These are phyloP conservation scores for Diphasiastrum complanatum DNA, from an alignment of 83 land plant species.

Conservation along the genomic window DNA sequence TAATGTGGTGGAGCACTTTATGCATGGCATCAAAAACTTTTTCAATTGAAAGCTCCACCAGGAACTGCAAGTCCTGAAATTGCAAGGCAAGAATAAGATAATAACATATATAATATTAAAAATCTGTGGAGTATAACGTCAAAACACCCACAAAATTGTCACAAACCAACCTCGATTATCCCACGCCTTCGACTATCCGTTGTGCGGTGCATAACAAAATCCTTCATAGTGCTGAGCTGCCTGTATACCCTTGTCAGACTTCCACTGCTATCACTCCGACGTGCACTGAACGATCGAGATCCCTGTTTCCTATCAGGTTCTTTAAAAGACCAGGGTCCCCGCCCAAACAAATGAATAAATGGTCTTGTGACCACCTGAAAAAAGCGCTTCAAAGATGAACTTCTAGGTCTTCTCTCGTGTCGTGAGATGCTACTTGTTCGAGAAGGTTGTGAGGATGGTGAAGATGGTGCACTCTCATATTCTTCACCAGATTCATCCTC, in stretches of 20 bases:
- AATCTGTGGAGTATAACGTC: not conserved
- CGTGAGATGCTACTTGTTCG: slow-evolving; percentile 35
- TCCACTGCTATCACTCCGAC: slow-evolving; percentile 24
- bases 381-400: slow-evolving; percentile 29
- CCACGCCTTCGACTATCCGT: slow-evolving; percentile 79
- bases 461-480: slow-evolving; percentile 46
- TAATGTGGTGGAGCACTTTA: slow-evolving; percentile 51
- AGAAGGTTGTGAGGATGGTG: slow-evolving; percentile 69
- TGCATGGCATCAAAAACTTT: slow-evolving; percentile 62
- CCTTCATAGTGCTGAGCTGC: slow-evolving; percentile 38
- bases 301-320: too few relatives aligned
- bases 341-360: too few relatives aligned
- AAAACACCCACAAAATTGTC: not conserved
- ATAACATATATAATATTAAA: not conserved
- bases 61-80: slow-evolving; percentile 96
- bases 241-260: slow-evolving; percentile 32
- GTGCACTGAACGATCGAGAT: too few relatives aligned
- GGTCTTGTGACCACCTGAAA: slow-evolving; percentile 39
- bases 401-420: slow-evolving; percentile 33
- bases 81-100: slow-evolving; percentile 9
- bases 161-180: slow-evolving; percentile 71
- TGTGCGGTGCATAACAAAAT: slow-evolving; percentile 57
- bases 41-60: slow-evolving; percentile 81
- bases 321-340: too few relatives aligned
- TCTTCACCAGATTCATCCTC: slow-evolving; percentile 73